Conservation (phyloP, 2,329 filamentous ascomycete species). For the Ambrosiella beaveri region DNA sequence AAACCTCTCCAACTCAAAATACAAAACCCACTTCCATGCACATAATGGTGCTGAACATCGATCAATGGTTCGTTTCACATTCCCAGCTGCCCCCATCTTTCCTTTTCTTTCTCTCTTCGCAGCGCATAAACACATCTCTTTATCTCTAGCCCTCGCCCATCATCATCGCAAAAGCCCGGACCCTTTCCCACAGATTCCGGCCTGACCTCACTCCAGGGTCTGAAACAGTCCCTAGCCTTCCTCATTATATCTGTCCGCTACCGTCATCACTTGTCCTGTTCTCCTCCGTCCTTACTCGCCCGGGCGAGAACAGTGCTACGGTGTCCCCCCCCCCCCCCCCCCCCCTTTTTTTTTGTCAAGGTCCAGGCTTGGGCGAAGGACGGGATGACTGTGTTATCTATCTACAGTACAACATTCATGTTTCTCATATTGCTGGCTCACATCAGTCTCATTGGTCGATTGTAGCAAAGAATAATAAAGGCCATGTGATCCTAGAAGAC, state of each 20-base stretch:
- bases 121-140: neutral
- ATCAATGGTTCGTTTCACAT: neutral
- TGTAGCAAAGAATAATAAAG: too few species aligned
- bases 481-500: too few species aligned
- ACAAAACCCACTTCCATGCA: neutral
- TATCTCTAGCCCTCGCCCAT: neutral
- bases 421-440: too few species aligned
- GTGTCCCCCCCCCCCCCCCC: too few species aligned
- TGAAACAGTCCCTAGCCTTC: neutral
- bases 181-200: neutral
- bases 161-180: neutral
- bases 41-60: neutral
- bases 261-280: neutral
- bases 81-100: neutral
- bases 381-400: too few species aligned
- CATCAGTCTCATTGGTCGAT: too few species aligned
- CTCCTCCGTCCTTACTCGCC: too few species aligned
- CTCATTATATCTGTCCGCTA: neutral
- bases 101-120: too few species aligned
- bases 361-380: too few species aligned
- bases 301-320: too few species aligned
- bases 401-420: too few species aligned
- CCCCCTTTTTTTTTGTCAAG: too few species aligned
- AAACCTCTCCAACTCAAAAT: neutral
- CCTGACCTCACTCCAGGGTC: neutral